phyloP scores from a whole-genome alignment of 306 rosid genomes.

The Abrus precatorius region DNA sequence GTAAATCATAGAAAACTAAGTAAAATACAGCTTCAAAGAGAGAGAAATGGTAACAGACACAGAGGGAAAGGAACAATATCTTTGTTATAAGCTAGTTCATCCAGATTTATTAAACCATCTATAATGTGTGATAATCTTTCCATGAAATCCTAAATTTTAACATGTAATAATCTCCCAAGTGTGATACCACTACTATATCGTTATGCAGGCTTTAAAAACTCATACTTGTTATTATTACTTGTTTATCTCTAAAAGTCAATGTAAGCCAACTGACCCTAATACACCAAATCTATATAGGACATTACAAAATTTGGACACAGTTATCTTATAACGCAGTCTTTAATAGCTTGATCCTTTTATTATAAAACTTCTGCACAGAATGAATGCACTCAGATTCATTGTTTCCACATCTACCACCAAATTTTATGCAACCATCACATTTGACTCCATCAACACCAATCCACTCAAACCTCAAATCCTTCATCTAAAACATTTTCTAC shows the following conservation, averaged over 20 bases:
- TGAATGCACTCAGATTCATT: slow-evolving; percentile 11
- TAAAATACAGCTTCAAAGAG: too few relatives aligned
- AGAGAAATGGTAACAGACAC: too few relatives aligned
- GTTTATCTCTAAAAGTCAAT: slow-evolving; percentile 36
- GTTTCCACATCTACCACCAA: slow-evolving; percentile 58
- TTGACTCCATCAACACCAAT: not conserved
- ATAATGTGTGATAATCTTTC: not conserved
- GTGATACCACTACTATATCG: not conserved
- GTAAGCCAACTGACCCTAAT: not conserved
- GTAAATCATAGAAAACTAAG: too few relatives aligned
- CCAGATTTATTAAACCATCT: too few relatives aligned
- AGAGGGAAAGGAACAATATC: too few relatives aligned
- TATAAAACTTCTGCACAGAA: slow-evolving; percentile 6
- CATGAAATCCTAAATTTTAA: not conserved
- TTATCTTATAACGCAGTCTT: too few relatives aligned
- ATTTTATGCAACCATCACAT: slow-evolving; percentile 35
- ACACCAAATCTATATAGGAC: not conserved
- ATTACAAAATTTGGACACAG: slow-evolving; percentile 35
- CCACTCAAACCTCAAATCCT: slow-evolving; percentile 62
- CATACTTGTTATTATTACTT: not conserved
- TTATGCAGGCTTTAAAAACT: slow-evolving; percentile 26
- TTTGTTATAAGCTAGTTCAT: too few relatives aligned
- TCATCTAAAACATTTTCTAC: slow-evolving; percentile 6
- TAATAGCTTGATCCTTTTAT: slow-evolving; percentile 2
- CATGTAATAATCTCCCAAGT: slow-evolving; percentile 20